Percentiles rank a stretch among this genome's conserved stretches.
These are phyloP conservation scores for Colletotrichum cuscutae DNA, from an alignment of 2,329 filamentous ascomycete genomes.

Conservation along the genomic window DNA sequence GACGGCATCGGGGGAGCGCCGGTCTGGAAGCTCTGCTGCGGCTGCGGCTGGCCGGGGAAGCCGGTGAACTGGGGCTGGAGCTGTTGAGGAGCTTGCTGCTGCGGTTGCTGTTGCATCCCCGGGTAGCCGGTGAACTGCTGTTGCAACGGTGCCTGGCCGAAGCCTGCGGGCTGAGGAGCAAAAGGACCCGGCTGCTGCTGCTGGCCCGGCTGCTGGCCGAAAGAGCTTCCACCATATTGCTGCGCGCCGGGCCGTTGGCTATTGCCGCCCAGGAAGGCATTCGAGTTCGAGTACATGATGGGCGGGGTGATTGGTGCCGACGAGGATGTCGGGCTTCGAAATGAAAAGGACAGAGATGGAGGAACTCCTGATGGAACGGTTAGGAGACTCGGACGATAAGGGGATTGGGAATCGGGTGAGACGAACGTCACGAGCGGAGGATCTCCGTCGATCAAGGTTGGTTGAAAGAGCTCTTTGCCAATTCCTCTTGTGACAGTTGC, in stretches of 20 bases:
- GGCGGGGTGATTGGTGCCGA: conserved; percentile 17
- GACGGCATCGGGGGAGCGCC: conserved; percentile 69
- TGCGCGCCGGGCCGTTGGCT: conserved; percentile 77
- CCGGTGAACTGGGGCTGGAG: conserved; percentile 60
- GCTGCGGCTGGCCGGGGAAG: conserved; percentile 51
- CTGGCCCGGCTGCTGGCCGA: conserved; percentile 56
- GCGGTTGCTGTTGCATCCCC: conserved; percentile 64
- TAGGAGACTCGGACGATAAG: conserved; percentile 1
- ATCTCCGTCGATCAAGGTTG: conserved; percentile 20
- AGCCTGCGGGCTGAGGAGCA: conserved; percentile 70
- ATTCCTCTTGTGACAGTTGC: not conserved
- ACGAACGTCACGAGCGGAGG: conserved; percentile 17
- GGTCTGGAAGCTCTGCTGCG: conserved; percentile 71
- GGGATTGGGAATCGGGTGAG: conserved; percentile 3
- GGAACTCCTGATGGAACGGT: conserved; percentile 22
- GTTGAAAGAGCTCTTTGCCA: not conserved
- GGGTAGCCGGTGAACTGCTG: conserved; percentile 72
- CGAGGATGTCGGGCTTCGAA: conserved; percentile 23
- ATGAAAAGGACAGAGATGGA: not conserved
- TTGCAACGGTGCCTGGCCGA: conserved; percentile 64
- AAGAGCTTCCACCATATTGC: conserved; percentile 63
- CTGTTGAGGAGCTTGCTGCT: conserved; percentile 70
- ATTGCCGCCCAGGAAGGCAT: conserved; percentile 85
- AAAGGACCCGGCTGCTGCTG: conserved; percentile 64
- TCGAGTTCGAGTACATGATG: conserved; percentile 90